Conservation (phyloP, 1,284 basidiomycete genomes). For the Fomitopsis schrenkii region DNA sequence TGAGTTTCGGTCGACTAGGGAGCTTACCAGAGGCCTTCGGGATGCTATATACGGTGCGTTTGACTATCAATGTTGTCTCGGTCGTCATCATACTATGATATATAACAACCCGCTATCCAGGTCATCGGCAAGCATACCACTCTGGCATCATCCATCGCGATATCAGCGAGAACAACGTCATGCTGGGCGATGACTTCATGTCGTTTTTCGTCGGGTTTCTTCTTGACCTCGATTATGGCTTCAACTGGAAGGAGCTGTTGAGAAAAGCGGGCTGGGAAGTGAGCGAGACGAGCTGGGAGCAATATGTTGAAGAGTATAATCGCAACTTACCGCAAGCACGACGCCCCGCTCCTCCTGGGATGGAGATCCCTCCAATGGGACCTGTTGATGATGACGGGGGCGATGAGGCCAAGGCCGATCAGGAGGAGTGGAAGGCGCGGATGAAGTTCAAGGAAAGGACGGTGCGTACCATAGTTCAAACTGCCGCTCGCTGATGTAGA, state of each 20-base stretch:
- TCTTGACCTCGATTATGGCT: constrained; percentile 11
- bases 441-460: constrained; percentile 4
- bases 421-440: not conserved
- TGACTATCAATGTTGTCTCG: not conserved
- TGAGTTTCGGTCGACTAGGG: constrained; percentile 7
- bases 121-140: constrained; percentile 4
- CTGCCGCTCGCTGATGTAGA: no score
- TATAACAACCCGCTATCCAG: not conserved
- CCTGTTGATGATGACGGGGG: not conserved
- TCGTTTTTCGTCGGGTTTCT: constrained; percentile 2
- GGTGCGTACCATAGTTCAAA: no score
- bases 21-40: constrained; percentile 6
- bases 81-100: not conserved
- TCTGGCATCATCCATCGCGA: constrained; percentile 10
- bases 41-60: constrained; percentile 14
- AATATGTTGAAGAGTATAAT: not conserved
- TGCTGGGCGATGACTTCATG: constrained; percentile 3
- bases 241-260: not conserved
- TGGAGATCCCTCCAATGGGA: not conserved
- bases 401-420: no score
- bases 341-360: not conserved
- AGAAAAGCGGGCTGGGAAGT: not conserved
- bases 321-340: not conserved
- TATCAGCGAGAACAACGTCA: constrained; percentile 10
- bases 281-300: not conserved